Percentiles rank a stretch among this genome's conserved stretches.
phyloP scores from a whole-genome alignment of 2,329 filamentous ascomycete species.

The Fusarium cyanostomum region DNA sequence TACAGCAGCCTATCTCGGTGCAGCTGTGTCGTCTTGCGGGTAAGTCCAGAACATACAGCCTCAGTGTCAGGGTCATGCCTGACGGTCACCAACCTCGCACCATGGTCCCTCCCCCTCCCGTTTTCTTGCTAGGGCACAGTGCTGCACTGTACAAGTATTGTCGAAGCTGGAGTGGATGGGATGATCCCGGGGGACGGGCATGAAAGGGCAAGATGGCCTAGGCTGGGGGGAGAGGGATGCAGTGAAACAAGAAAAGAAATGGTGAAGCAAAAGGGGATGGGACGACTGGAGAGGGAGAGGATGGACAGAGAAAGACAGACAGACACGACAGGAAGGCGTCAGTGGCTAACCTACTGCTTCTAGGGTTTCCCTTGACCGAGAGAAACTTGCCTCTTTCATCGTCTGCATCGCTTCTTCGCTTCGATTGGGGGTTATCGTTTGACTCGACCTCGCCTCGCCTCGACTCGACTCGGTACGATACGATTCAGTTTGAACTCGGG shows the following conservation, averaged over 20 bases:
- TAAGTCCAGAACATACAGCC: conserved; percentile 11
- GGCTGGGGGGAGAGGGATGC: not conserved
- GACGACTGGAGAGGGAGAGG: not conserved
- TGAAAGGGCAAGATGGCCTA: not conserved
- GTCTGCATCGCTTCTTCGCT: conserved; percentile 3
- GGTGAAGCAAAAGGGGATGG: conserved; percentile 6
- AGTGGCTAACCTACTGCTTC: conserved; percentile 26
- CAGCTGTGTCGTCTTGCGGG: not conserved
- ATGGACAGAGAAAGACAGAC: not conserved
- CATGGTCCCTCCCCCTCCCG: not conserved
- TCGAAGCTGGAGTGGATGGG: not conserved
- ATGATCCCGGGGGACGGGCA: not conserved
- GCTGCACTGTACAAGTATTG: not conserved
- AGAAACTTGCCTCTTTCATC: conserved; percentile 20
- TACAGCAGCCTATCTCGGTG: not conserved
- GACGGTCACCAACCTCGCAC: not conserved
- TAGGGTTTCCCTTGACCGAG: conserved; percentile 11
- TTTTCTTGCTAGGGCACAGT: not conserved
- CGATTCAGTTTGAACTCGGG: conserved; percentile 20
- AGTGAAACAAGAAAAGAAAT: conserved; percentile 6
- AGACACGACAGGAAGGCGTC: not conserved
- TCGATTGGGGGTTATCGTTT: conserved; percentile 12
- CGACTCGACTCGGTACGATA: conserved; percentile 15
- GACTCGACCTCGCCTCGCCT: conserved; percentile 17
- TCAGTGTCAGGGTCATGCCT: not conserved